Conservation (phyloP, 371 early-diverging fungal species). For the Rhizopus delemar region DNA sequence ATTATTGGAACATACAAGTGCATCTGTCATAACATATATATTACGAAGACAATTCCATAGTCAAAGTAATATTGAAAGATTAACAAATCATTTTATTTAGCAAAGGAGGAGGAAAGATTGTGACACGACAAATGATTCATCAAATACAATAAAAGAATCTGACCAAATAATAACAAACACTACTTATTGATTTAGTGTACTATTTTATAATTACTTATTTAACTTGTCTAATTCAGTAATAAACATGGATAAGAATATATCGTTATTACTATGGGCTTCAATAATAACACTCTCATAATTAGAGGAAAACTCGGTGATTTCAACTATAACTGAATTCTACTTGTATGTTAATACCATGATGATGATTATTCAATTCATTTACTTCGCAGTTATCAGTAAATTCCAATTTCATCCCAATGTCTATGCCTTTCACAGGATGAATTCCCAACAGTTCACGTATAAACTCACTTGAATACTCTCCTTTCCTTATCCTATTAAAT, state of each 20-base stretch:
- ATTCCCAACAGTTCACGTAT: slow-evolving; percentile 30
- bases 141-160: slow-evolving; percentile 14
- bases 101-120: slow-evolving; percentile 13
- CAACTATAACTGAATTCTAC: neutral
- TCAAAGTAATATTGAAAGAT: slow-evolving; percentile 40
- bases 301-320: neutral
- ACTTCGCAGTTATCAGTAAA: neutral
- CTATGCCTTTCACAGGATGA: slow-evolving; percentile 28
- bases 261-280: neutral
- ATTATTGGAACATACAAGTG: slow-evolving; percentile 32
- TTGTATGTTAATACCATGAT: neutral
- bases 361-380: neutral
- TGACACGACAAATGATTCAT: slow-evolving; percentile 2
- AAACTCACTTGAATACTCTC: slow-evolving; percentile 18
- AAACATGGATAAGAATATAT: neutral
- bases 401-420: slow-evolving; percentile 5
- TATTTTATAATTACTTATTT: too few relatives aligned
- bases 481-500: neutral
- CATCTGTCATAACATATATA: slow-evolving; percentile 30
- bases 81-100: slow-evolving; percentile 30
- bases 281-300: neutral
- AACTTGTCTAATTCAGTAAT: neutral
- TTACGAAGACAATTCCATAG: slow-evolving; percentile 38
- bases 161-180: neutral
- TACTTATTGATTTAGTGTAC: too few relatives aligned